phyloP scores from a whole-genome alignment of 371 early-diverging fungal species.

The Haplosporangium sp. region DNA sequence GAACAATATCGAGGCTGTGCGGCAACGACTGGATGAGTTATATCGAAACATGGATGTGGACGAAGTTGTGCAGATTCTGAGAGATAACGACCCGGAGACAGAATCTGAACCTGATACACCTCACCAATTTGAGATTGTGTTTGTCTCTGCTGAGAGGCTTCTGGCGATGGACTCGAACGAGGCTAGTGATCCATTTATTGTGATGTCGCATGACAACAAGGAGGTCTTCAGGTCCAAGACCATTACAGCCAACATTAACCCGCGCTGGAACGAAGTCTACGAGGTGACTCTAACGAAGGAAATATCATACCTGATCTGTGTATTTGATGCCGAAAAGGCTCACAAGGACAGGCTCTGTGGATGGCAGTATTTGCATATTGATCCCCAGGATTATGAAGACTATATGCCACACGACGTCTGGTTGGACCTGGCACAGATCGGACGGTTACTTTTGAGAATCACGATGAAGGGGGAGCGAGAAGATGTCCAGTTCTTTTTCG shows the following conservation, averaged over 20 bases:
- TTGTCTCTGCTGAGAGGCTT: constrained; percentile 61
- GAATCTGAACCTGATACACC: constrained; percentile 36
- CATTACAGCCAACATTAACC: constrained; percentile 81
- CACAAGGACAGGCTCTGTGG: constrained; percentile 87
- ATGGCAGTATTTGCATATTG: constrained; percentile 72
- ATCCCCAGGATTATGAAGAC: constrained; percentile 69
- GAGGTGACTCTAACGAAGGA: constrained; percentile 75
- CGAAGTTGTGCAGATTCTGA: constrained; percentile 65
- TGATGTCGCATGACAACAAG: constrained; percentile 68
- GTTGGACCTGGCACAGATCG: constrained; percentile 87
- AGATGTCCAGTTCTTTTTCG: constrained; percentile 94
- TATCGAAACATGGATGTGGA: constrained; percentile 77
- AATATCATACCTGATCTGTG: constrained; percentile 71
- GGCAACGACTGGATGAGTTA: constrained; percentile 68
- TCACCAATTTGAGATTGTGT: constrained; percentile 44
- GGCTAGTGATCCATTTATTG: constrained; percentile 78
- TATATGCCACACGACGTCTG: constrained; percentile 86
- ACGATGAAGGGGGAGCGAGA: constrained; percentile 93
- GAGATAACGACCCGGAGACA: constrained; percentile 54
- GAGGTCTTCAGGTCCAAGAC: constrained; percentile 71
- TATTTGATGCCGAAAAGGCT: constrained; percentile 82
- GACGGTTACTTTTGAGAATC: constrained; percentile 81
- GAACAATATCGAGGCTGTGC: constrained; percentile 76
- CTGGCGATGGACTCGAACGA: constrained; percentile 68
- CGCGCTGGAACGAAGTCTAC: constrained; percentile 94